phyloP scores from a whole-genome alignment of 2,329 filamentous ascomycete species.

The Arthroderma sp. region DNA sequence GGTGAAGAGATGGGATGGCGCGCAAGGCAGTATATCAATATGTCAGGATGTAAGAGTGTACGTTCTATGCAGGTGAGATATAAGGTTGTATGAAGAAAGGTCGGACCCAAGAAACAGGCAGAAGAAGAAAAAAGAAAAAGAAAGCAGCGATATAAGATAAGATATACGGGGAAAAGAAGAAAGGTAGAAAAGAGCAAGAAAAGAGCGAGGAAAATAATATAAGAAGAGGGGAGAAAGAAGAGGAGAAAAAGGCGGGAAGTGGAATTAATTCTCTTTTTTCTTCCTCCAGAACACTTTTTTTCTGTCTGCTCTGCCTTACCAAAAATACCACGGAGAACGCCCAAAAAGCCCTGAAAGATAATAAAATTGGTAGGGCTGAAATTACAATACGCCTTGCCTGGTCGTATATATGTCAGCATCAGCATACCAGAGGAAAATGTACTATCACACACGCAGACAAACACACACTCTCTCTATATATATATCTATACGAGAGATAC shows the following conservation, averaged over 20 bases:
- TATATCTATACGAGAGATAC: too few relatives aligned
- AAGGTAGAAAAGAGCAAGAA: conserved; percentile 7
- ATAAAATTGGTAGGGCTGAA: conserved; percentile 2
- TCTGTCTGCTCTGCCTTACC: not conserved
- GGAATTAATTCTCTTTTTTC: not conserved
- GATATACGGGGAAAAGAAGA: conserved; percentile 6
- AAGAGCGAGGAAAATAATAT: conserved; percentile 5
- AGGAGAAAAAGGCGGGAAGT: not conserved
- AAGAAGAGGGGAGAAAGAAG: conserved; percentile 1
- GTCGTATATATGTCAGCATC: too few relatives aligned
- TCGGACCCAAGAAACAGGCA: conserved; percentile 3
- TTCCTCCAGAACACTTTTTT: not conserved
- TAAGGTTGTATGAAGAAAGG: not conserved
- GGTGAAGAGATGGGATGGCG: not conserved
- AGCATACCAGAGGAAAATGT: too few relatives aligned
- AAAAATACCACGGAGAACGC: not conserved
- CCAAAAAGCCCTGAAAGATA: conserved; percentile 1
- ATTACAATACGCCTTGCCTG: not conserved
- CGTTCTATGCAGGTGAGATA: not conserved
- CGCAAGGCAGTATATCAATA: not conserved
- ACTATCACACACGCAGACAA: too few relatives aligned
- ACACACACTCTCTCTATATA: too few relatives aligned
- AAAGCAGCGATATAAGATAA: conserved; percentile 3
- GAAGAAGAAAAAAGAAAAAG: conserved; percentile 10
- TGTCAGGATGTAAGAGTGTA: not conserved